Base-by-base conservation (phyloP, 2,329 filamentous ascomycete species). In the Ascochyta pisi region DNA sequence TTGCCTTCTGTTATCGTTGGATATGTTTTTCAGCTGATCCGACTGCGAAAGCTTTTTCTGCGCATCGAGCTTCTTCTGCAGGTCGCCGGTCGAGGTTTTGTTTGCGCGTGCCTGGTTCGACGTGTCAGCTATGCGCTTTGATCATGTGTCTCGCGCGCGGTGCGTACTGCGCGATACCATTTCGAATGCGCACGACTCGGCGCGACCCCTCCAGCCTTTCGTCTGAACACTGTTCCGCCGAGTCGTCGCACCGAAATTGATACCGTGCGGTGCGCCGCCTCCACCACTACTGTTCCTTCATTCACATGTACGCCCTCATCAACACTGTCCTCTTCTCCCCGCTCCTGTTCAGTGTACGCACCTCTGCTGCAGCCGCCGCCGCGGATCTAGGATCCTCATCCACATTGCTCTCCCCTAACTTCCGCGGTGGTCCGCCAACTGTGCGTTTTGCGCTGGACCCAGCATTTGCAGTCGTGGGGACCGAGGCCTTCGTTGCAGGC, bases 361-460 rank as follows among this genome's bases (percentile, higher is more conserved):
- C 92, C 87, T 96, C 90, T 57, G 93, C 93, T 48, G 92, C 93
- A 62, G 86, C 84, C 0, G 91, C 92, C 4, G 93, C 93, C 57
- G 86, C 90, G 51, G 81, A 82, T 55, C 88, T 83, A 31, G 91
- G 88, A 71, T 93, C 88, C 19, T 80, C 79, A 57, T 63, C 72
- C 26, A 42, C 53, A 52, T 62, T 64, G 22, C 58, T 41, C 29
- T 83, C 83, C 19, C 90, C 90, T 38, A 95, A 76, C 3, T 87
- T 89, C 59, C 89, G 82, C 8, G 81, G 84, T 55, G 78, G 64
- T 65, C 71, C 65, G 63, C 62, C 65, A 68, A 70, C 61, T 86
- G 81, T 68, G 82, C 79, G 54, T 81, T 69, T 69, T n/a, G 62
- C 42, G 19, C 58, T 57, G 27, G 34, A 59, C 60, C 22, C 44